These are phyloP conservation scores for Talaromyces sp. DNA, from an alignment of 2,329 filamentous ascomycete species.

Conservation along the genomic window DNA sequence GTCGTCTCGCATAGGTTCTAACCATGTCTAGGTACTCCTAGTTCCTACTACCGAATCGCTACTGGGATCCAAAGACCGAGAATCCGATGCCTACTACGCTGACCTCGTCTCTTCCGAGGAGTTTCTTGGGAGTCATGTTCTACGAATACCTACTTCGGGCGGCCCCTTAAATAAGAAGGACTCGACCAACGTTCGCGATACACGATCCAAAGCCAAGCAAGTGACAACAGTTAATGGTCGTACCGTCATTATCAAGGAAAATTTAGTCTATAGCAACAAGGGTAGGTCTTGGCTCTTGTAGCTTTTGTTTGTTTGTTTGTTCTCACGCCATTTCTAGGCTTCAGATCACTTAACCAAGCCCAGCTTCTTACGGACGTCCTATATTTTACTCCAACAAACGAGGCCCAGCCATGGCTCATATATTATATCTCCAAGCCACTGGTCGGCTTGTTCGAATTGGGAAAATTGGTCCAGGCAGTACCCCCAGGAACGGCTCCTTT, in stretches of 20 bases:
- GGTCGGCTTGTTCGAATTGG: conserved; percentile 74
- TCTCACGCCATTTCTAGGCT: conserved; percentile 52
- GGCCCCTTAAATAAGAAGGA: conserved; percentile 47
- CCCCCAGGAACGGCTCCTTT: conserved; percentile 37
- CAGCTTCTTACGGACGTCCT: conserved; percentile 77
- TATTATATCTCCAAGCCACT: conserved; percentile 93
- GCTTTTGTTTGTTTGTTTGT: background rate
- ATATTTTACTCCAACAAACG: conserved; percentile 84
- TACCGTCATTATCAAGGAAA: conserved; percentile 91
- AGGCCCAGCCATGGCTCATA: conserved; percentile 88
- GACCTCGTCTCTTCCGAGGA: conserved; percentile 88
- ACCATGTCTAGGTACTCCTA: conserved; percentile 61
- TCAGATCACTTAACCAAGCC: conserved; percentile 85
- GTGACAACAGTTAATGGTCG: conserved; percentile 89
- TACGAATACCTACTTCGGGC: conserved; percentile 65
- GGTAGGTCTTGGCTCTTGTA: conserved; percentile 50
- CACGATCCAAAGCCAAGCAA: conserved; percentile 86
- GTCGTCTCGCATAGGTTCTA: conserved; percentile 9
- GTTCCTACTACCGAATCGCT: conserved; percentile 91
- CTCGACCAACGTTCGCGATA: conserved; percentile 69
- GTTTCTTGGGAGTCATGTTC: conserved; percentile 92
- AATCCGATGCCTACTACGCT: conserved; percentile 68
- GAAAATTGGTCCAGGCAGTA: conserved; percentile 64
- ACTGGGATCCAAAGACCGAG: conserved; percentile 79
- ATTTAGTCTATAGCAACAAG: conserved; percentile 92